These are phyloP conservation scores for Angomonas deanei DNA, from an alignment of 208 protist genomes.

Conservation along the genomic window DNA sequence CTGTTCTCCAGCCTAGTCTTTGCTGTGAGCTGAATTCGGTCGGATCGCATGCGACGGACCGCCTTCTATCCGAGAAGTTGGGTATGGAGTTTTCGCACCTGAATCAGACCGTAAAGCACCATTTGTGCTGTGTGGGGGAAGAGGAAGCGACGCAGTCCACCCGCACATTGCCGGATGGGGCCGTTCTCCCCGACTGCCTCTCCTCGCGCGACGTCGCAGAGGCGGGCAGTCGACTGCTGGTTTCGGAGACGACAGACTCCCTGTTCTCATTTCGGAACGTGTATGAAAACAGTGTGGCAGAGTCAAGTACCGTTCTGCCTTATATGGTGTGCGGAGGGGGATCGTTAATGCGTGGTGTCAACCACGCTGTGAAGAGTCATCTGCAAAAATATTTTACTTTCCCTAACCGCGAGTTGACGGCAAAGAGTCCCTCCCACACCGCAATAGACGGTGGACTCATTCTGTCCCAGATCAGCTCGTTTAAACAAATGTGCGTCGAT, in stretches of 20 bases:
- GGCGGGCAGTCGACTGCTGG: not conserved
- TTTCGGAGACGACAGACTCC: not conserved
- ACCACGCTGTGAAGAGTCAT: not conserved
- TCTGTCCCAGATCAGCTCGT: conserved; percentile 63
- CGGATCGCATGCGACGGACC: conserved; percentile 36
- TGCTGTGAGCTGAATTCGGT: conserved; percentile 19
- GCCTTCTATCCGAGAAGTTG: conserved; percentile 5
- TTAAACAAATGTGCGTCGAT: conserved; percentile 70
- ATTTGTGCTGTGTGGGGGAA: not conserved
- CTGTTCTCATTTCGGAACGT: not conserved
- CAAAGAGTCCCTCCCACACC: conserved; percentile 31
- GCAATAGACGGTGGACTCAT: conserved; percentile 60
- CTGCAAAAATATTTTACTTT: not conserved
- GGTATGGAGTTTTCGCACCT: not conserved
- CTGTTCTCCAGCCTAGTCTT: conserved; percentile 23
- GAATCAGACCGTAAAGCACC: not conserved
- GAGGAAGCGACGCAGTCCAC: not conserved
- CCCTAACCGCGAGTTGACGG: not conserved
- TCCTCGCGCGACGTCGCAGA: not conserved
- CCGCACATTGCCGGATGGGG: not conserved
- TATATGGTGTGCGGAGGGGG: not conserved
- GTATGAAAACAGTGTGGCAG: not conserved
- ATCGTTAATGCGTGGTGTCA: not conserved
- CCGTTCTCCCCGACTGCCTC: not conserved
- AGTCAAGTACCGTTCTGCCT: not conserved